A percentile compares a stretch with the other conserved stretches of the same genome.
phyloP scores from a whole-genome alignment of 75 land plant species.

The Pinus tabuliformis region DNA sequence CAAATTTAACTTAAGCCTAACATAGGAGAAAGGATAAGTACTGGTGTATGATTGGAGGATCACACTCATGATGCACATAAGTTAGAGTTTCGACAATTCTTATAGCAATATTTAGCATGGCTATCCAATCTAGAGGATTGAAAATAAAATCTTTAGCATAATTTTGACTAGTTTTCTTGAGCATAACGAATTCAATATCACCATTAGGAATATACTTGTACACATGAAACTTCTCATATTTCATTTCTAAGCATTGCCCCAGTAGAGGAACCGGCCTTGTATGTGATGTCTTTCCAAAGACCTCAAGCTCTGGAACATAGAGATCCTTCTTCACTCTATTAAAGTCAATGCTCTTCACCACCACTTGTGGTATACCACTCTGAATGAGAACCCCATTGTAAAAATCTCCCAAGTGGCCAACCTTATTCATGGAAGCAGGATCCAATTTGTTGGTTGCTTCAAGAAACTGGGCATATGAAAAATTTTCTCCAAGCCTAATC shows the following conservation, averaged over 20 bases:
- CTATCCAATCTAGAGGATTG: constrained; percentile 26
- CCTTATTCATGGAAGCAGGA: constrained; percentile 5
- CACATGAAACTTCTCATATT: constrained; percentile 22
- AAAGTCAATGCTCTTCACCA: constrained; percentile 19
- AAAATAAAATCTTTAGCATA: not conserved
- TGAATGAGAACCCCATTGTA: constrained; percentile 13
- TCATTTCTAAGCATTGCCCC: constrained; percentile 19
- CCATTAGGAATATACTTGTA: constrained; percentile 30
- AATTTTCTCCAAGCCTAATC: constrained; percentile 11
- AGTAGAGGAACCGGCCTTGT: constrained; percentile 22
- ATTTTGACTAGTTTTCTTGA: not conserved
- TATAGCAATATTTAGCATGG: constrained; percentile 21
- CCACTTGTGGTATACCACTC: constrained; percentile 10
- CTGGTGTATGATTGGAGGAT: constrained; percentile 29
- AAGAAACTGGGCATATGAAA: constrained; percentile 11
- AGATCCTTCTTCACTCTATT: constrained; percentile 12
- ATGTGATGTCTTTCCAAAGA: constrained; percentile 22
- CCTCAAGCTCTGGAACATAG: constrained; percentile 14
- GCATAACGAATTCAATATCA: constrained; percentile 17
- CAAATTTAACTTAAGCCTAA: too few species aligned
- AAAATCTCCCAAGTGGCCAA: constrained; percentile 26
- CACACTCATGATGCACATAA: constrained; percentile 28
- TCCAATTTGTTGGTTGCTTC: constrained; percentile 19
- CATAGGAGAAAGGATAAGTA: not conserved
- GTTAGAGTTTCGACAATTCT: constrained; percentile 26